Evolutionary conservation across 202 grass and related monocot genomes (phyloP).

Genomic region (Zoysia matrella): DNA sequence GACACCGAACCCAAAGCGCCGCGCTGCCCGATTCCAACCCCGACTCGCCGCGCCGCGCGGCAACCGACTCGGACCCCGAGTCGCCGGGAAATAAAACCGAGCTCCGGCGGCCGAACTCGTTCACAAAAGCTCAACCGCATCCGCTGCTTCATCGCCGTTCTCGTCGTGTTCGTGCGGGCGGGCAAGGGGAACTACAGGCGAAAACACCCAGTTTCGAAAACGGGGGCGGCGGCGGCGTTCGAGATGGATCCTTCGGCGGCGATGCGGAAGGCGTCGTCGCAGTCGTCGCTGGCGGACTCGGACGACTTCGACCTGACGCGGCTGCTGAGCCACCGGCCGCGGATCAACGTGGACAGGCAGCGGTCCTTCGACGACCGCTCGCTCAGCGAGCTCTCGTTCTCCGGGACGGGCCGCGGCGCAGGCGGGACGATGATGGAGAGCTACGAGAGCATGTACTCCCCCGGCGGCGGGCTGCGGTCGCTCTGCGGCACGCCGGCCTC

Average conservation of each 20-base stretch:
- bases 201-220: too few relatives aligned
- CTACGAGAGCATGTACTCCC: slow-evolving; percentile 83
- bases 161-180: too few relatives aligned
- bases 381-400: slow-evolving; percentile 62
- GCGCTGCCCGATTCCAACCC: too few relatives aligned
- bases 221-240: slow-evolving; percentile 12
- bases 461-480: slow-evolving; percentile 62
- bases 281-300: slow-evolving; percentile 63
- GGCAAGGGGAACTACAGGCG: too few relatives aligned
- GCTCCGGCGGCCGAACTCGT: slow-evolving; percentile 11
- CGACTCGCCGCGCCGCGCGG: not conserved
- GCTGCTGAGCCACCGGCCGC: slow-evolving; percentile 72
- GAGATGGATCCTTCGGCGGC: slow-evolving; percentile 52
- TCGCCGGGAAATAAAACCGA: not conserved
- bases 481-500: slow-evolving; percentile 63
- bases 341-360: slow-evolving; percentile 92
- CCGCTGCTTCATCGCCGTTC: not conserved
- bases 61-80: too few relatives aligned
- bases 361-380: slow-evolving; percentile 91
- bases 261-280: slow-evolving; percentile 61
- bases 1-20: too few relatives aligned
- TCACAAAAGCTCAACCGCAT: not conserved
- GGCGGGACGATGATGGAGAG: slow-evolving; percentile 45
- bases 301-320: slow-evolving; percentile 82
- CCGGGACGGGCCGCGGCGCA: slow-evolving; percentile 35